Evolutionary conservation across 495 filamentous ascomycete species (phyloP), one percentile per base, ranked within the genome.

Genomic region (Elaphomyces granulatus): DNA sequence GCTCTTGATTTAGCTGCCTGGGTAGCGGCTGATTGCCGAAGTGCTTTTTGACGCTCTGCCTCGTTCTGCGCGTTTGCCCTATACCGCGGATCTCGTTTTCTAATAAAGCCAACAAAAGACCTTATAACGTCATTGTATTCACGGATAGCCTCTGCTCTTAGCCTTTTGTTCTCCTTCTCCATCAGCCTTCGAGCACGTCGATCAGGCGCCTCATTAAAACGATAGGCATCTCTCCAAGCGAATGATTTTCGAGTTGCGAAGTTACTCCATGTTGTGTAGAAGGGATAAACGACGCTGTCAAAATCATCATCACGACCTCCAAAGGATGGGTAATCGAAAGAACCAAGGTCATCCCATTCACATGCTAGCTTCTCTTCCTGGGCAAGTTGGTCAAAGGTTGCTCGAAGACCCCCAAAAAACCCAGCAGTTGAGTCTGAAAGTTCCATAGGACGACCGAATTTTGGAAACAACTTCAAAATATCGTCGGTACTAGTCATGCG

Each of bases 41-140:
- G 69, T 4, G 68, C 62, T 53, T 82, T 78, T 55, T 90, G 83
- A 3, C 87, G 70, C 46, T 96, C 81, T 17, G 71, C 78, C 47
- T 93, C 83, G 26, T 71, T 80, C 49, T 88, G 78, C 2, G 59
- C 61, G 42, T 81, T 76, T 9, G 61, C 53, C 26, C 74, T 74
- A 52, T 81, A 94, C 38, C 90, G 77, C 0, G 85, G 85, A 48
- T 99, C 90, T 19, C 90, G 74, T 61, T 93, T 95, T 45, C 81
- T 81, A n/a, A 87, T 80, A 57, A 96, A 95, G 8, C 76, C 70
- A 9, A 96, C 84, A 10, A 99, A 71, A 1, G 80, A 81, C 34
- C 76, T 58, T n/a, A 99, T 87, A 8, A 83, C 80, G 46, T 94
- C 85, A 60, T 94, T 96, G 62, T 88, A 96, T 42, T 94, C 82